phyloP scores from a whole-genome alignment of 441 rosid genomes.

The Euphorbia celastroides region DNA sequence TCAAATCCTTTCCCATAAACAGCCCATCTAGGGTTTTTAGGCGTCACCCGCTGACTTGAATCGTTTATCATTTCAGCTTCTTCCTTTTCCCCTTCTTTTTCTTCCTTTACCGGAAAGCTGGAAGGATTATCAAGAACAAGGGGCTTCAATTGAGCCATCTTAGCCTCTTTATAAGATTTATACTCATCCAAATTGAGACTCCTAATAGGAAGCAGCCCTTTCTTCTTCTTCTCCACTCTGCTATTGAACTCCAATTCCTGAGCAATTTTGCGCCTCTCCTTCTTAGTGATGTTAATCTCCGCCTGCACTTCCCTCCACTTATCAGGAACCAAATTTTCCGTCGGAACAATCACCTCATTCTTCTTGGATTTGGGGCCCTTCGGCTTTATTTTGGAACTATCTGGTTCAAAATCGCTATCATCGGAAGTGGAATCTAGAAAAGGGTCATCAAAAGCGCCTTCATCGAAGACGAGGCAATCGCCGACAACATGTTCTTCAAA shows the following conservation, averaged over 20 bases:
- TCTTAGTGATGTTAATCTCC: constrained; percentile 74
- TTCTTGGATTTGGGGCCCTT: constrained; percentile 17
- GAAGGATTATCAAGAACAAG: constrained; percentile 52
- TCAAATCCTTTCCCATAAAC: constrained; percentile 87
- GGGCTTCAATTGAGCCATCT: constrained; percentile 56
- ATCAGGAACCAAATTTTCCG: constrained; percentile 77
- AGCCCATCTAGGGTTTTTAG: constrained; percentile 84
- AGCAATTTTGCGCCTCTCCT: constrained; percentile 71
- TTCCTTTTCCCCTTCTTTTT: constrained; percentile 16
- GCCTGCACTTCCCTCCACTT: constrained; percentile 72
- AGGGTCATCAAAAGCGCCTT: constrained; percentile 79
- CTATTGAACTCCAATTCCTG: constrained; percentile 70
- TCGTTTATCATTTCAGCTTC: constrained; percentile 16
- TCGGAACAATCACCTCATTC: constrained; percentile 28
- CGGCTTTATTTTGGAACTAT: neutral
- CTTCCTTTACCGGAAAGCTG: constrained; percentile 21
- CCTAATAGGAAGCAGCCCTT: constrained; percentile 53
- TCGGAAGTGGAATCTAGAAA: constrained; percentile 29
- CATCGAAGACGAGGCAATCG: constrained; percentile 87
- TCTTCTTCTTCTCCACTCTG: constrained; percentile 62
- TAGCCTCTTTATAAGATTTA: constrained; percentile 55
- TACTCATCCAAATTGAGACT: constrained; percentile 55
- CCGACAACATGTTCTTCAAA: constrained; percentile 52
- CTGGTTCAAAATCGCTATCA: neutral
- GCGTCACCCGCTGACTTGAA: constrained; percentile 45